A percentile compares a stretch with the other conserved stretches of the same genome.
These are phyloP conservation scores for Effrenium voratum DNA, from an alignment of 73 alveolate genomes.

Conservation along the genomic window DNA sequence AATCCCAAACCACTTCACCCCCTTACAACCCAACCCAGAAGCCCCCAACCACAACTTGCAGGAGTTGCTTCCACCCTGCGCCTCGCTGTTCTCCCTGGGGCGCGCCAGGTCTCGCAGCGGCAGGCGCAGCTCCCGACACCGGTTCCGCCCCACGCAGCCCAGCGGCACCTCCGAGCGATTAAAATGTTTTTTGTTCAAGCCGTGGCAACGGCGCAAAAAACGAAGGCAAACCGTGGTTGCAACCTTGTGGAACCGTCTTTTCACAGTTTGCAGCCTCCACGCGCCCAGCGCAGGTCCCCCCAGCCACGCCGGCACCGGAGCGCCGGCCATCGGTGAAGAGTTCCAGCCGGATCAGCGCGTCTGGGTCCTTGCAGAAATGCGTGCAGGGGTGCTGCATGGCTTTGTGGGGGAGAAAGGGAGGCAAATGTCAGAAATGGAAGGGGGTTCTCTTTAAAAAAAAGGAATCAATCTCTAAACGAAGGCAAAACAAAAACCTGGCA, in stretches of 20 bases:
- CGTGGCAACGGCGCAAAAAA: too few species aligned
- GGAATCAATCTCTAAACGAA: neutral
- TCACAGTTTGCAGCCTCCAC: too few species aligned
- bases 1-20: neutral
- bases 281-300: too few species aligned
- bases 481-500: neutral
- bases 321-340: conserved; percentile 48
- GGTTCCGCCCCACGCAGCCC: conserved; percentile 12
- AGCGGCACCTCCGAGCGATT: conserved; percentile 87
- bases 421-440: neutral
- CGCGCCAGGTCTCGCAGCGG: conserved; percentile 44
- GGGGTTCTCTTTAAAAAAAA: neutral
- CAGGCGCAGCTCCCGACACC: conserved; percentile 60
- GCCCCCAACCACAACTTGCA: neutral
- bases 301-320: conserved; percentile 45
- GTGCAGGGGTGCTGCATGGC: neutral
- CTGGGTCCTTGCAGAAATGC: neutral
- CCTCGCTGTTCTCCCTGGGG: conserved; percentile 48
- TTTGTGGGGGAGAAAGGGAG: neutral
- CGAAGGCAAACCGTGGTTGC: too few species aligned
- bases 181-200: too few species aligned
- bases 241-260: too few species aligned
- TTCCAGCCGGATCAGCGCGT: conserved; percentile 63
- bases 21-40: neutral
- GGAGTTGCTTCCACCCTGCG: neutral